These are phyloP conservation scores for Pisolithus sp. DNA, from an alignment of 768 basidiomycete species.

Conservation along the genomic window DNA sequence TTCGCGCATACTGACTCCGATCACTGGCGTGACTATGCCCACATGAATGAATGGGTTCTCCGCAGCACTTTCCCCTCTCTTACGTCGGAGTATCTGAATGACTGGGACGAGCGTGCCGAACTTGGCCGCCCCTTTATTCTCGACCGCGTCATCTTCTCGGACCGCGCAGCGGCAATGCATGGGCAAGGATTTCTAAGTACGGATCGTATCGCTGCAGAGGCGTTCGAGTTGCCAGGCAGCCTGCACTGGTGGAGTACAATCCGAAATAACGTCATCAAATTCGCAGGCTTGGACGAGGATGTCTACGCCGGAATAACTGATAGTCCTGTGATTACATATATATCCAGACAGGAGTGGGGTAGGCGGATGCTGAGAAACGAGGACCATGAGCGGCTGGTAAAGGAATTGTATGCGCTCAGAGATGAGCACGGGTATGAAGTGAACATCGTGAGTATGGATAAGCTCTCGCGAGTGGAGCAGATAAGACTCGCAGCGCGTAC, in stretches of 20 bases:
- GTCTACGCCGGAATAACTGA: slow-evolving; percentile 36
- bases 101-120: slow-evolving; percentile 76
- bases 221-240: slow-evolving; percentile 71
- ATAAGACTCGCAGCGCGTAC: slow-evolving; percentile 75
- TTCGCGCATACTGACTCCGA: slow-evolving; percentile 69
- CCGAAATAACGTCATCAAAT: slow-evolving; percentile 64
- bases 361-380: slow-evolving; percentile 71
- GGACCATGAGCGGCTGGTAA: slow-evolving; percentile 75
- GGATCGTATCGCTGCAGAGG: slow-evolving; percentile 68
- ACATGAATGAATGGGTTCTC: slow-evolving; percentile 86
- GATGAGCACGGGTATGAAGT: slow-evolving; percentile 78
- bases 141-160: slow-evolving; percentile 82
- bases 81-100: slow-evolving; percentile 72
- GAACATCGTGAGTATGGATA: slow-evolving; percentile 81
- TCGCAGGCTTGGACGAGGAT: slow-evolving; percentile 51
- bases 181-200: slow-evolving; percentile 61
- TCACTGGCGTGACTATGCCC: slow-evolving; percentile 87
- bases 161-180: slow-evolving; percentile 79
- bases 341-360: slow-evolving; percentile 86
- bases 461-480: slow-evolving; percentile 74
- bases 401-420: slow-evolving; percentile 62
- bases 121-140: slow-evolving; percentile 69
- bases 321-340: slow-evolving; percentile 84
- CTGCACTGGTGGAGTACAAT: slow-evolving; percentile 82
- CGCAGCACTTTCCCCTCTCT: slow-evolving; percentile 76